Evolutionary conservation across 2,329 filamentous ascomycete species (phyloP).

Genomic region (Metarhizium humberi): DNA sequence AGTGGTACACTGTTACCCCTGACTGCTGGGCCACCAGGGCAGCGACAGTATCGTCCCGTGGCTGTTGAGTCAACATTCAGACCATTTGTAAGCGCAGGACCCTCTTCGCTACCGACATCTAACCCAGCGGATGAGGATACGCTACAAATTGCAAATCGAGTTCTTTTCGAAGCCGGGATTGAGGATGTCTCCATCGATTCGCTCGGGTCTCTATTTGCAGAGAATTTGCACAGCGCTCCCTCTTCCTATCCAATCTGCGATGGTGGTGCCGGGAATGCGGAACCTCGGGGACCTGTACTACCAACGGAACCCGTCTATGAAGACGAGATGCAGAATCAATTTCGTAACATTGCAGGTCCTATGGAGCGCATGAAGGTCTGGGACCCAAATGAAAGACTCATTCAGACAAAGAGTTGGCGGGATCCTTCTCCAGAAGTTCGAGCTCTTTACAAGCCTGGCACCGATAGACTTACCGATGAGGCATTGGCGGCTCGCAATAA

Average conservation of each 20-base stretch:
- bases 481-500: slow-evolving; percentile 8
- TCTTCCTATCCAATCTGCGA: not conserved
- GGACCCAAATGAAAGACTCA: not conserved
- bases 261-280: not conserved
- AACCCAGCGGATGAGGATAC: slow-evolving; percentile 15
- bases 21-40: slow-evolving; percentile 45
- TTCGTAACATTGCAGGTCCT: not conserved
- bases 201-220: not conserved
- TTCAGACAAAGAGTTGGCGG: slow-evolving; percentile 1
- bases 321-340: not conserved
- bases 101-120: slow-evolving; percentile 1
- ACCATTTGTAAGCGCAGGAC: slow-evolving; percentile 11
- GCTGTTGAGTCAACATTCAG: slow-evolving; percentile 30
- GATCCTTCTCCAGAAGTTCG: not conserved
- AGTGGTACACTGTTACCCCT: slow-evolving; percentile 39
- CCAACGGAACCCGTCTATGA: not conserved
- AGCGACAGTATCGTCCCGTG: slow-evolving; percentile 38
- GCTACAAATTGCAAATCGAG: slow-evolving; percentile 13
- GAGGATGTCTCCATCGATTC: slow-evolving; percentile 7
- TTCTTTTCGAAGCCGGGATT: slow-evolving; percentile 14
- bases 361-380: not conserved
- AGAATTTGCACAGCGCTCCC: not conserved
- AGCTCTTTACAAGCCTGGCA: slow-evolving; percentile 9
- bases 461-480: slow-evolving; percentile 14
- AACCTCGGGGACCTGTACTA: not conserved